Evolutionary conservation across 164 flowering plant species (phyloP).

Genomic region (Paratinospora sagittata): DNA sequence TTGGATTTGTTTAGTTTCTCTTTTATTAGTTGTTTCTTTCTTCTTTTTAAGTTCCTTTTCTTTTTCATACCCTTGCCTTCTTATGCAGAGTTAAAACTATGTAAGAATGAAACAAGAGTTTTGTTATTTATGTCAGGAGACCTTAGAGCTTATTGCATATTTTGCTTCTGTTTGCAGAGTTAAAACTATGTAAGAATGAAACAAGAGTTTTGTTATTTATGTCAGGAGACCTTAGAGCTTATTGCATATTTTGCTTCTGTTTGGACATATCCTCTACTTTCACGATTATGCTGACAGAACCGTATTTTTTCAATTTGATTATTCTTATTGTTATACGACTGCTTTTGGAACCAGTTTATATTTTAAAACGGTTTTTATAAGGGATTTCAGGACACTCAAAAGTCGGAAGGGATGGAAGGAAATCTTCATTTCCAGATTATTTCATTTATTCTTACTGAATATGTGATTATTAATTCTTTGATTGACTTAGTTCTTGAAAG

Average conservation of each 20-base stretch:
- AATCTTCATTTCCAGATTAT: too few relatives aligned
- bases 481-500: too few relatives aligned
- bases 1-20: constrained; percentile 13
- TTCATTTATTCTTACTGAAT: too few relatives aligned
- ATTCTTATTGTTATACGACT: not conserved
- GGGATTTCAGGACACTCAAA: too few relatives aligned
- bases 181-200: constrained; percentile 15
- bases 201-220: not conserved
- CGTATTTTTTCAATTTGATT: too few relatives aligned
- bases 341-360: not conserved
- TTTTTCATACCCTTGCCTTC: not conserved
- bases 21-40: not conserved
- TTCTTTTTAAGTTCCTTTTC: not conserved
- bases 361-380: too few relatives aligned
- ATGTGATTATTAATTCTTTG: too few relatives aligned
- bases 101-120: constrained; percentile 12
- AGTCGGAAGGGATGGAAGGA: too few relatives aligned
- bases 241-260: not conserved
- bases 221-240: not conserved
- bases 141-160: not conserved
- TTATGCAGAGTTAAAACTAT: not conserved
- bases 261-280: too few relatives aligned
- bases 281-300: too few relatives aligned
- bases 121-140: not conserved
- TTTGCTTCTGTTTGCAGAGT: too few relatives aligned